phyloP scores from a whole-genome alignment of 345 rosid species.

The Corchorus capsularis region DNA sequence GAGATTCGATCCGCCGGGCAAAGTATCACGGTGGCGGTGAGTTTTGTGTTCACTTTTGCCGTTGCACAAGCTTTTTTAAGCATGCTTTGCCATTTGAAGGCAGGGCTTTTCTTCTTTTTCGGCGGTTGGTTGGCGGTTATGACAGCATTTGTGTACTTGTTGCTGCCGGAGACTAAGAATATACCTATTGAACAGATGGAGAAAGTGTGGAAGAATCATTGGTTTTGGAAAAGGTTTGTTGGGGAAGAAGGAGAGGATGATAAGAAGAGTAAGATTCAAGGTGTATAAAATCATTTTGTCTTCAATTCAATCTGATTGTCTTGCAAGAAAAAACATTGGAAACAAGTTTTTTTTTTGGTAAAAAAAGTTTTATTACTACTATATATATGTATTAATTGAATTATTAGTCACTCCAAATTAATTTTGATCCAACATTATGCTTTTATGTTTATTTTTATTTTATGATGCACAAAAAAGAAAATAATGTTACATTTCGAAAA shows the following conservation, averaged over 20 bases:
- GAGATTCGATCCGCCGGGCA: constrained; percentile 65
- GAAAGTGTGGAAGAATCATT: constrained; percentile 51
- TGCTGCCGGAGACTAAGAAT: constrained; percentile 68
- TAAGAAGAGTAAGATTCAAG: constrained; percentile 30
- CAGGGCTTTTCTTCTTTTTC: constrained; percentile 66
- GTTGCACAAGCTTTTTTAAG: constrained; percentile 59
- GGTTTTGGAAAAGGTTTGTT: constrained; percentile 51
- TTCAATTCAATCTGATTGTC: not conserved
- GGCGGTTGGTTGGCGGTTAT: constrained; percentile 52
- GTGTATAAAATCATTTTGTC: not conserved
- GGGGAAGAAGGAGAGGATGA: constrained; percentile 27
- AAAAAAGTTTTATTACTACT: too few species aligned
- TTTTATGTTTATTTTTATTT: too few species aligned
- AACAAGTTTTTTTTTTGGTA: not conserved
- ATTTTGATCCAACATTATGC: too few species aligned
- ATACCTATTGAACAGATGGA: constrained; percentile 66
- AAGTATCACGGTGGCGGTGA: constrained; percentile 58
- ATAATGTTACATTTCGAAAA: too few species aligned
- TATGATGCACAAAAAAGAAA: too few species aligned
- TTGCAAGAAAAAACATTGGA: not conserved
- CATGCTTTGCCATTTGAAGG: constrained; percentile 61
- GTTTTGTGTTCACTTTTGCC: constrained; percentile 53
- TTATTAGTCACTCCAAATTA: too few species aligned
- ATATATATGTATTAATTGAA: too few species aligned
- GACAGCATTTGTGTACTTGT: constrained; percentile 48